Conservation (phyloP, 164 flowering plant genomes). For the Vitis cinerea region DNA sequence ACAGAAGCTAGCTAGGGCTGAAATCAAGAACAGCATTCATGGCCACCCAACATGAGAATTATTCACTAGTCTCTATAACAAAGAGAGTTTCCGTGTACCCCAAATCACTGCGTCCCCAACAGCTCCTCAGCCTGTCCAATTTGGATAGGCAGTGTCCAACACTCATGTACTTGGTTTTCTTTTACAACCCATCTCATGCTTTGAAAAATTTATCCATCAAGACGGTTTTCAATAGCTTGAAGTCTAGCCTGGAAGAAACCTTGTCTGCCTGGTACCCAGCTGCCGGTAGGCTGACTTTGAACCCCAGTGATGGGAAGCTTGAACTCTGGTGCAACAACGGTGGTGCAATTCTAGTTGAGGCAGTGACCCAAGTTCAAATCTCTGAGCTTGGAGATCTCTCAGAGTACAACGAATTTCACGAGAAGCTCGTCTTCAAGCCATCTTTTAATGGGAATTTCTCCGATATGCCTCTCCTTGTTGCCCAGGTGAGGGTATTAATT, state of each 20-base stretch:
- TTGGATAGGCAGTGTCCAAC: slow-evolving; percentile 53
- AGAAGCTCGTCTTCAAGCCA: slow-evolving; percentile 46
- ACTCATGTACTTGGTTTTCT: slow-evolving; percentile 54
- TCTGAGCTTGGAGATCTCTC: slow-evolving; percentile 53
- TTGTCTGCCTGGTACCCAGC: slow-evolving; percentile 47
- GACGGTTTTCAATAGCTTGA: slow-evolving; percentile 34
- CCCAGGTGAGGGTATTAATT: slow-evolving; percentile 38
- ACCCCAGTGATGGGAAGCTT: slow-evolving; percentile 34
- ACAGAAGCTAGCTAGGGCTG: no score
- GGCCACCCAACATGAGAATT: slow-evolving; percentile 22
- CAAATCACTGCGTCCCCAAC: slow-evolving; percentile 24
- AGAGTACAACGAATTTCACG: slow-evolving; percentile 40
- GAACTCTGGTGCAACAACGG: slow-evolving; percentile 46
- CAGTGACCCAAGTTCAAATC: slow-evolving; percentile 30
- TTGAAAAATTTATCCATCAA: slow-evolving; percentile 7
- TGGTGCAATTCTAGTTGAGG: slow-evolving; percentile 53
- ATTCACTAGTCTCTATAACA: slow-evolving; percentile 21
- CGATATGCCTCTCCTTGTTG: slow-evolving; percentile 51
- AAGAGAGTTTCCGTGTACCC: slow-evolving; percentile 37
- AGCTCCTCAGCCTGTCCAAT: slow-evolving; percentile 38
- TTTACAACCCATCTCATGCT: slow-evolving; percentile 28
- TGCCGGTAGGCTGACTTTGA: slow-evolving; percentile 41
- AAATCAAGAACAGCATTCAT: slow-evolving; percentile 6
- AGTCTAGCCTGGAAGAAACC: slow-evolving; percentile 39
- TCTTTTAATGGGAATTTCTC: slow-evolving; percentile 33